These are phyloP conservation scores for Zizania latifolia DNA, from an alignment of 176 grass and related monocot genomes.

Conservation along the genomic window DNA sequence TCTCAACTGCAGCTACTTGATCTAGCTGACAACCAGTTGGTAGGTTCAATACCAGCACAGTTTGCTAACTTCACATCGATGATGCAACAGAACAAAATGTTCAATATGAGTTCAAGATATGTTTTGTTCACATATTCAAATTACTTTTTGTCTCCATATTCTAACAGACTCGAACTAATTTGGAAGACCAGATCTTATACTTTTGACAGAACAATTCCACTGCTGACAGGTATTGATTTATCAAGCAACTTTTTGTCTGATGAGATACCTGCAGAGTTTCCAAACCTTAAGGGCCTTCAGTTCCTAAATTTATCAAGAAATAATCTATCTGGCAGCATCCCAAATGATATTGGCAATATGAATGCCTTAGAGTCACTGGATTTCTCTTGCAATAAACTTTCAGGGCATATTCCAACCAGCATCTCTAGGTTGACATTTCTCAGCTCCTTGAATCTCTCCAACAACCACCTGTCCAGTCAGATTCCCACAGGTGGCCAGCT, in stretches of 20 bases:
- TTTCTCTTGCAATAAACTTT: neutral
- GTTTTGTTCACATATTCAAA: neutral
- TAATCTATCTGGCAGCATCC: neutral
- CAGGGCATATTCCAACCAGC: neutral
- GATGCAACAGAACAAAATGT: neutral
- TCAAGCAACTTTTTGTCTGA: neutral
- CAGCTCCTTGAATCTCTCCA: neutral
- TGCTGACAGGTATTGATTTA: neutral
- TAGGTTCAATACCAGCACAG: neutral
- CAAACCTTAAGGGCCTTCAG: neutral
- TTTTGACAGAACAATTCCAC: neutral
- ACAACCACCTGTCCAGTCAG: neutral
- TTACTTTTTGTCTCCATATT: neutral
- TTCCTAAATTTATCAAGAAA: constrained; percentile 1
- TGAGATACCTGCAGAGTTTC: neutral
- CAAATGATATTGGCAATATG: neutral
- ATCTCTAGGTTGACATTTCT: neutral
- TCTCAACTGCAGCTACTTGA: constrained; percentile 8
- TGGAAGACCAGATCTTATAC: neutral
- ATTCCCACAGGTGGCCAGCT: neutral
- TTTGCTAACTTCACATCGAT: neutral
- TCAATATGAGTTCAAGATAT: neutral
- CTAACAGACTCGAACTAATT: neutral
- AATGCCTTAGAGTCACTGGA: constrained; percentile 3
- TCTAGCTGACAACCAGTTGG: neutral